Evolutionary conservation across 257 asterid species (phyloP).

Genomic region (Paulownia fortunei): DNA sequence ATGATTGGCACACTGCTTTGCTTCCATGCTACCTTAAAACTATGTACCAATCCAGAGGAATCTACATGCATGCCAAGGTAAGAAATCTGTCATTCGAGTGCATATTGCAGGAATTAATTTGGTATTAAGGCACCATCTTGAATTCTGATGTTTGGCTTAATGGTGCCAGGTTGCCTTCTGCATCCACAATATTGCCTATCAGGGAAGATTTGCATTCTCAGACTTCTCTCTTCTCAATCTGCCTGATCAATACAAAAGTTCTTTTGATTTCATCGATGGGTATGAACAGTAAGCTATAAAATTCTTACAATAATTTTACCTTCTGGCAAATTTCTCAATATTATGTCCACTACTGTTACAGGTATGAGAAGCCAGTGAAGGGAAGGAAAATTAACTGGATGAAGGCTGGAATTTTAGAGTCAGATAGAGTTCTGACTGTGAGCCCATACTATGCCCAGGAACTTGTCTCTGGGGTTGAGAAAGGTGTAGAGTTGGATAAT

Average conservation of each 20-base stretch:
- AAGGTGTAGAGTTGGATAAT: slow-evolving; percentile 84
- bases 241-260: slow-evolving; percentile 76
- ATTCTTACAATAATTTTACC: not conserved
- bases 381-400: slow-evolving; percentile 98
- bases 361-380: slow-evolving; percentile 77
- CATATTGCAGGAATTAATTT: not conserved
- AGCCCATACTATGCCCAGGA: slow-evolving; percentile 92
- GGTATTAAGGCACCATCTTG: not conserved
- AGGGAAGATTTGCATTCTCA: slow-evolving; percentile 83
- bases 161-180: slow-evolving; percentile 77
- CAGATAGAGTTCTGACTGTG: slow-evolving; percentile 73
- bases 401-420: slow-evolving; percentile 89
- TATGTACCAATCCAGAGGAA: slow-evolving; percentile 83
- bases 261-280: slow-evolving; percentile 96
- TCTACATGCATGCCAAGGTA: slow-evolving; percentile 79
- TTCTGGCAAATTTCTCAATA: not conserved
- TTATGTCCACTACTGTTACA: slow-evolving; percentile 38
- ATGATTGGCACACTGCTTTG: slow-evolving; percentile 96
- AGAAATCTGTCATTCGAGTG: not conserved
- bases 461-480: slow-evolving; percentile 71
- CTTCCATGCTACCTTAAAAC: slow-evolving; percentile 92
- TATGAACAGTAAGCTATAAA: slow-evolving; percentile 36
- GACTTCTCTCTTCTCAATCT: slow-evolving; percentile 83
- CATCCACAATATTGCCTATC: slow-evolving; percentile 99
- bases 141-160: slow-evolving; percentile 10